phyloP scores from a whole-genome alignment of 805 yeast genomes.

The Jamesozyma piceae region DNA sequence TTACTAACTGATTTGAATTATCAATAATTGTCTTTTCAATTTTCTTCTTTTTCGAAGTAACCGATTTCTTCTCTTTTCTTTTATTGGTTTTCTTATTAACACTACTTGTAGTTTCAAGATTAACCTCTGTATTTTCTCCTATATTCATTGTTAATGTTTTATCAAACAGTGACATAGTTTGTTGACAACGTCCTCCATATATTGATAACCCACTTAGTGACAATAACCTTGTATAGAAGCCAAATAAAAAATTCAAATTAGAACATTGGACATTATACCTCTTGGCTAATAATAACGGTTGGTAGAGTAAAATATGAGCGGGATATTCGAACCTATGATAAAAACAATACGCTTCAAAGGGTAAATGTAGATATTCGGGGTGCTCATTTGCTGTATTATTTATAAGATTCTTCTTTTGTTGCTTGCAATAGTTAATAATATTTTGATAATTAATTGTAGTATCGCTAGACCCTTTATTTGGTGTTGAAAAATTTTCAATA shows the following conservation, averaged over 20 bases:
- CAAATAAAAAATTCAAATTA: conserved; percentile 24
- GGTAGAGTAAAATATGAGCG: conserved; percentile 24
- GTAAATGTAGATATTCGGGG: conserved; percentile 27
- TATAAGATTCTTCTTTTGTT: conserved; percentile 18
- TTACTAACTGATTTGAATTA: too few species aligned
- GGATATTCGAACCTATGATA: conserved; percentile 29
- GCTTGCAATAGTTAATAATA: conserved; percentile 15
- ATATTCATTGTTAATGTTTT: conserved; percentile 4
- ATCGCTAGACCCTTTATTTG: too few species aligned
- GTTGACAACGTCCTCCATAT: conserved; percentile 19
- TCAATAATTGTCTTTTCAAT: not conserved
- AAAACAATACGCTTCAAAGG: conserved; percentile 31
- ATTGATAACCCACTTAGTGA: conserved; percentile 24
- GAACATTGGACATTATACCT: conserved; percentile 15
- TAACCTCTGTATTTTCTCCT: not conserved
- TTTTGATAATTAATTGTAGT: conserved; percentile 12
- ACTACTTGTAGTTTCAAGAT: too few species aligned
- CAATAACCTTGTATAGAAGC: conserved; percentile 24
- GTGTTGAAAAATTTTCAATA: not conserved
- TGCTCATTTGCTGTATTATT: conserved; percentile 23
- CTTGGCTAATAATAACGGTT: conserved; percentile 22
- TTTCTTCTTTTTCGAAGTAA: too few species aligned
- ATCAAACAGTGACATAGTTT: conserved; percentile 2
- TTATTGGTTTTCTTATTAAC: conserved; percentile 1
- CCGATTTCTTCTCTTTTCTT: too few species aligned